Conservation (phyloP, 1,284 basidiomycete species). For the Athelia psychrophila region DNA sequence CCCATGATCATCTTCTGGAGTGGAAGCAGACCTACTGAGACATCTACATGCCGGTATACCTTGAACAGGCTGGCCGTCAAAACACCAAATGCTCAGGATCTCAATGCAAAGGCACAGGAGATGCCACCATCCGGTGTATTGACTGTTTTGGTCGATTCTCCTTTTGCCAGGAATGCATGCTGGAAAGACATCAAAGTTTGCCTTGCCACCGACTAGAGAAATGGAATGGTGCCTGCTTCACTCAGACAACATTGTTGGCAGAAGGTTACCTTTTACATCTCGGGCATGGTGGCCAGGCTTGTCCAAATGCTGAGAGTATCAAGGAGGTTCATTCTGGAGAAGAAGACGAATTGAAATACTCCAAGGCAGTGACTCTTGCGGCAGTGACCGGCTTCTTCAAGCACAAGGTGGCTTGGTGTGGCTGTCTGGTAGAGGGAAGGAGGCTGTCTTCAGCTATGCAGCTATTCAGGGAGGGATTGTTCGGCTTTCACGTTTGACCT, state of each 20-base stretch:
- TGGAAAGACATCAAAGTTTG: background rate
- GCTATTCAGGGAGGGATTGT: background rate
- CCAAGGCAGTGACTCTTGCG: background rate
- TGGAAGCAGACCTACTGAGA: background rate
- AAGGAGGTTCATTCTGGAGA: too few relatives aligned
- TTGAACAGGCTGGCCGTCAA: background rate
- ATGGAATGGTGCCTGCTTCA: too few relatives aligned
- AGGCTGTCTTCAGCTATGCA: background rate
- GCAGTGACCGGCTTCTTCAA: slow-evolving; percentile 3
- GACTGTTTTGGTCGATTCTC: background rate
- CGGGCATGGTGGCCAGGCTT: too few relatives aligned
- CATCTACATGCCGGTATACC: background rate
- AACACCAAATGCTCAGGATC: background rate
- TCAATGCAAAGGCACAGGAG: background rate
- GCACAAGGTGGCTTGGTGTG: slow-evolving; percentile 4
- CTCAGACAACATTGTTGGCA: too few relatives aligned
- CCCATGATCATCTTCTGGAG: background rate
- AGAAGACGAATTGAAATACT: background rate
- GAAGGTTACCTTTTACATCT: too few relatives aligned
- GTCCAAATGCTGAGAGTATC: too few relatives aligned
- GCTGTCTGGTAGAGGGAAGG: background rate
- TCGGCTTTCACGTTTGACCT: background rate
- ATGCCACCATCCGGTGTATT: background rate
- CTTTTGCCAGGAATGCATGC: background rate
- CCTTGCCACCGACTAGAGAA: background rate